Base-by-base conservation (phyloP, 2,329 filamentous ascomycete species). In the Coniochaeta sp. region DNA sequence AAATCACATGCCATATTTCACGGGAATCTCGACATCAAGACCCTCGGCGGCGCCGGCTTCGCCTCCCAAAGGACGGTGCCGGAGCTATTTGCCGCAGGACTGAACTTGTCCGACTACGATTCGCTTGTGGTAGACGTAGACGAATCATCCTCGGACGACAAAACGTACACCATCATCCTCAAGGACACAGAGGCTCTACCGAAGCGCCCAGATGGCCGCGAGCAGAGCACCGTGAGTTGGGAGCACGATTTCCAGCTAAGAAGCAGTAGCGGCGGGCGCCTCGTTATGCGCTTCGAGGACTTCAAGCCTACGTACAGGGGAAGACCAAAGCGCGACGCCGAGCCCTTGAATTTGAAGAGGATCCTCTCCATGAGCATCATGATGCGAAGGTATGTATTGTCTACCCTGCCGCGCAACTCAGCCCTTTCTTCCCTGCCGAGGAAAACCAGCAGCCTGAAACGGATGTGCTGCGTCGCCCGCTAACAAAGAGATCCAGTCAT, bases 31-130 rank as follows among this genome's bases (percentile, higher is more conserved):
- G 90, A 95, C 73, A 91, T 88, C 64, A 81, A 80, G 59, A 85
- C 89, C 0, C 83, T 95, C 0, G 90, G 90, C 28, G 90, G 89
- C 33, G 90, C 91, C 0, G 91, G 91, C 6, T 95, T 96, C 69
- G 90, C 90, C 11, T 90, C 87, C 5, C 91, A 93, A 70, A 83
- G 88, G 55, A 91, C 88, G 5, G 80, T 78, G 3, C 58, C 60
- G 1, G 44, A 40, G 6, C 28, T 40, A 2, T 52, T 52, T 52
- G 24, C 47, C 2, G 1, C 31, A 2, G 54, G 31, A 14, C 60
- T 63, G 44, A 62, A 69, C 60, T 47, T 69, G 22, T 63, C 65
- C 6, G 63, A 43, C 28, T 67, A 63, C 43, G 83, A 85, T 8
- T 74, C 81, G 43, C 73, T 79, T 16, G 74, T 74, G 26, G 89